phyloP scores from a whole-genome alignment of 805 yeast species.

The Teunomyces gatunensis region DNA sequence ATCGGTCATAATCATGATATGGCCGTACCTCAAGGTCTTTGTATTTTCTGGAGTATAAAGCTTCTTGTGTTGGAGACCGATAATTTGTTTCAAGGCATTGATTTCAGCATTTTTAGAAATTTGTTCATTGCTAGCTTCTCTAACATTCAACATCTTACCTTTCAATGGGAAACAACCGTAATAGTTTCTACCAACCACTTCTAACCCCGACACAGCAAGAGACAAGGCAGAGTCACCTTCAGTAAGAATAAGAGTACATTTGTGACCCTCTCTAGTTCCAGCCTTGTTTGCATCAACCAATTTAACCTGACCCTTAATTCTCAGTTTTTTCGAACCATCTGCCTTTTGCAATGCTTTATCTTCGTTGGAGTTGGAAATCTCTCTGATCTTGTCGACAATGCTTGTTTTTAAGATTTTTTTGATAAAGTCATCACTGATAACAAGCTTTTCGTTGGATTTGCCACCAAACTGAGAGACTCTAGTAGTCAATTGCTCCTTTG shows the following conservation, averaged over 20 bases:
- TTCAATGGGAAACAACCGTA: conserved; percentile 95
- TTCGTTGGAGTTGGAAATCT: conserved; percentile 84
- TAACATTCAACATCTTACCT: conserved; percentile 91
- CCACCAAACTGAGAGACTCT: conserved; percentile 89
- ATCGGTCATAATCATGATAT: conserved; percentile 98
- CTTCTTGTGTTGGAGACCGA: conserved; percentile 93
- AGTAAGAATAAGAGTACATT: conserved; percentile 89
- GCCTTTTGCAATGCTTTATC: conserved; percentile 82
- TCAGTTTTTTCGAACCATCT: conserved; percentile 80
- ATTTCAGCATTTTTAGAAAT: conserved; percentile 90
- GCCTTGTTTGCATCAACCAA: conserved; percentile 95
- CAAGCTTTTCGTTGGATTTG: conserved; percentile 50
- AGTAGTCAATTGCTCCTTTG: conserved; percentile 93
- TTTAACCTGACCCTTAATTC: conserved; percentile 87
- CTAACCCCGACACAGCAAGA: conserved; percentile 87
- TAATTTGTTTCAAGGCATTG: conserved; percentile 90
- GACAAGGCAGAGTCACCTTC: conserved; percentile 97
- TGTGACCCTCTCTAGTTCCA: conserved; percentile 87
- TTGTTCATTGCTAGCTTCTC: conserved; percentile 97
- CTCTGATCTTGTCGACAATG: conserved; percentile 69
- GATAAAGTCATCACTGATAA: conserved; percentile 74
- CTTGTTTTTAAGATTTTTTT: conserved; percentile 65
- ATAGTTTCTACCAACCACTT: conserved; percentile 92
- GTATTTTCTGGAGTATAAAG: conserved; percentile 61
- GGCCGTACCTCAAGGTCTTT: conserved; percentile 84